Base-by-base conservation (phyloP, 345 rosid genomes). In the Salix udensis region DNA sequence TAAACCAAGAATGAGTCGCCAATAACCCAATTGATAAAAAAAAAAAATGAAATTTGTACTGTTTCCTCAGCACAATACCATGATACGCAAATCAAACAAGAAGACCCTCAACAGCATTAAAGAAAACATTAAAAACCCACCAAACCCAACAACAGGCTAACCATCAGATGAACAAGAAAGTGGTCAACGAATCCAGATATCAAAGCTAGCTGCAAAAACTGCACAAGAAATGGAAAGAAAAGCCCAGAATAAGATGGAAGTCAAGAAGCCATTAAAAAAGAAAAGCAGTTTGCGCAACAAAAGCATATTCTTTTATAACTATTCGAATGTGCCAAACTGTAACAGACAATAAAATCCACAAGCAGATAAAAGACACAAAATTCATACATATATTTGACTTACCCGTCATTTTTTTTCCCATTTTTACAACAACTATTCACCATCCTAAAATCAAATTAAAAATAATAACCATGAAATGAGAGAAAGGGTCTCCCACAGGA, bases 251-350 rank as follows among this genome's bases (percentile, higher is more conserved):
- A 14, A 65, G 70, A 70, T 34, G 21, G 13, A 11, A 68, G 19
- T 18, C 50, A 77, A 65, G 62, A 76, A 23, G 42, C 67, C 36
- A 65, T 72, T 26, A 28, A 34, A 34, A 73, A 72, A 76, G 67
- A 55, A 72, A 9, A 71, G 55, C 65, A 58, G 78, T 74, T 80
- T 78, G 69, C 1, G 68, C 21, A 76, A 80, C 71, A 61, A 76
- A 70, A 69, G 88, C 79, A 83, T 85, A 83, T 83, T 81, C 84
- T 71, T 4, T 50, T 68, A 80, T 46, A 48, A 36, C 39, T 46
- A 48, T 73, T 73, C 68, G 79, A 78, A 77, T 72, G 80, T 73
- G 70, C 71, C 72, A 52, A 68, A 39, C 4, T n/a, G 65, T 39
- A n/a, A 60, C 23, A n/a, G 23, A 6, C 23, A 65, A 12, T 6